These are phyloP conservation scores for Solanum virginianum DNA, from an alignment of 257 asterid genomes.

Conservation along the genomic window DNA sequence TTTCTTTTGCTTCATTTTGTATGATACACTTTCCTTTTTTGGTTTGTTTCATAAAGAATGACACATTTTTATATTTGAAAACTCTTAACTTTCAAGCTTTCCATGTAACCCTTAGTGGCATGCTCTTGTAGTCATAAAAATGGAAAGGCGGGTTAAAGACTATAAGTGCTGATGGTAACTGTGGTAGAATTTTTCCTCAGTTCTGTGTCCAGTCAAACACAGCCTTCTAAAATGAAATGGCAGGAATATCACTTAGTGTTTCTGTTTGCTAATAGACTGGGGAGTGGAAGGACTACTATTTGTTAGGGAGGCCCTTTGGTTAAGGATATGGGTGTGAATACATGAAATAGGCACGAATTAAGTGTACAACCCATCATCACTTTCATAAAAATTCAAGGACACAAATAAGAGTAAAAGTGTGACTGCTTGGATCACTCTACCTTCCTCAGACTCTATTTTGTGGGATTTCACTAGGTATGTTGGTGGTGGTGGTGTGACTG, in stretches of 20 bases:
- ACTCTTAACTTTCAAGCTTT: background rate
- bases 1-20: background rate
- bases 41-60: background rate
- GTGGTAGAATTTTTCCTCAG: background rate
- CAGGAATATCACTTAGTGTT: background rate
- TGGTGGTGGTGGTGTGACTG: background rate
- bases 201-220: background rate
- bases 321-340: background rate
- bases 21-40: background rate
- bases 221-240: background rate
- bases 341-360: background rate
- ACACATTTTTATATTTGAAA: background rate
- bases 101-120: background rate
- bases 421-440: background rate
- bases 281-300: background rate
- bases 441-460: too few relatives aligned
- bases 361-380: background rate
- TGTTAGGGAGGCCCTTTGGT: background rate
- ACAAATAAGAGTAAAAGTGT: background rate
- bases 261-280: background rate
- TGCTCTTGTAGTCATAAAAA: background rate
- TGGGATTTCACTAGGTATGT: too few relatives aligned
- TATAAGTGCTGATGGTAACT: background rate
- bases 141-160: background rate
- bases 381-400: background rate